These are phyloP conservation scores for Collybia mongolica DNA, from an alignment of 768 basidiomycete species.

Conservation along the genomic window DNA sequence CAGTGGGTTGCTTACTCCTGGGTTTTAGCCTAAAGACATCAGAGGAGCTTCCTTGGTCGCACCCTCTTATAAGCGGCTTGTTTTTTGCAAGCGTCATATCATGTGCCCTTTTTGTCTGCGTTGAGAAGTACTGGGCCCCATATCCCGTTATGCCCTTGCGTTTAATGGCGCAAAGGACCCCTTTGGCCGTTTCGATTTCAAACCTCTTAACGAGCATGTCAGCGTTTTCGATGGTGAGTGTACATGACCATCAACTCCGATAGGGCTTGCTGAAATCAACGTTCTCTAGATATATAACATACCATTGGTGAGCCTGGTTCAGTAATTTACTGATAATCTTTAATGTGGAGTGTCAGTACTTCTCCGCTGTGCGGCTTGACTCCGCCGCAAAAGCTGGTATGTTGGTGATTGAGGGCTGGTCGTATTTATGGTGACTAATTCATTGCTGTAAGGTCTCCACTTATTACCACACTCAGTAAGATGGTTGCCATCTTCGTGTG, in stretches of 20 bases:
- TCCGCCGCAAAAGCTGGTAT: slow-evolving; percentile 71
- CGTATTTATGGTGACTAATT: slow-evolving; percentile 7
- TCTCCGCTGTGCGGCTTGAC: slow-evolving; percentile 73
- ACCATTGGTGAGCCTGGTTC: slow-evolving; percentile 56
- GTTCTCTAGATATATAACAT: slow-evolving; percentile 72
- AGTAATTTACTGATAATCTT: slow-evolving; percentile 4
- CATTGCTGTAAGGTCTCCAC: slow-evolving; percentile 60
- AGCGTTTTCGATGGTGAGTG: slow-evolving; percentile 74
- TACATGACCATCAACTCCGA: slow-evolving; percentile 11
- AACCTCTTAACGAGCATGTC: slow-evolving; percentile 79
- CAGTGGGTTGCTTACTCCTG: slow-evolving; percentile 69
- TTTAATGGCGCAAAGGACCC: slow-evolving; percentile 74
- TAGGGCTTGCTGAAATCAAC: slow-evolving; percentile 13
- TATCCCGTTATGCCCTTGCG: slow-evolving; percentile 92
- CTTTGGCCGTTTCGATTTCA: slow-evolving; percentile 74
- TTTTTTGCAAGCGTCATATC: slow-evolving; percentile 56
- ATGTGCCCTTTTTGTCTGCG: slow-evolving; percentile 62
- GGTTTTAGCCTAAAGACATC: slow-evolving; percentile 78
- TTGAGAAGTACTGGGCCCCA: slow-evolving; percentile 75
- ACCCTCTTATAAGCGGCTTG: slow-evolving; percentile 70
- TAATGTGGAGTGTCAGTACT: slow-evolving; percentile 54
- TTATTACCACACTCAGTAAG: slow-evolving; percentile 87
- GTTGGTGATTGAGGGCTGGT: slow-evolving; percentile 19
- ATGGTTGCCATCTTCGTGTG: slow-evolving; percentile 12
- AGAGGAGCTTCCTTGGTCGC: slow-evolving; percentile 74